These are phyloP conservation scores for Globisporangium camurandrum DNA, from an alignment of 352 stramenopile species.

Conservation along the genomic window DNA sequence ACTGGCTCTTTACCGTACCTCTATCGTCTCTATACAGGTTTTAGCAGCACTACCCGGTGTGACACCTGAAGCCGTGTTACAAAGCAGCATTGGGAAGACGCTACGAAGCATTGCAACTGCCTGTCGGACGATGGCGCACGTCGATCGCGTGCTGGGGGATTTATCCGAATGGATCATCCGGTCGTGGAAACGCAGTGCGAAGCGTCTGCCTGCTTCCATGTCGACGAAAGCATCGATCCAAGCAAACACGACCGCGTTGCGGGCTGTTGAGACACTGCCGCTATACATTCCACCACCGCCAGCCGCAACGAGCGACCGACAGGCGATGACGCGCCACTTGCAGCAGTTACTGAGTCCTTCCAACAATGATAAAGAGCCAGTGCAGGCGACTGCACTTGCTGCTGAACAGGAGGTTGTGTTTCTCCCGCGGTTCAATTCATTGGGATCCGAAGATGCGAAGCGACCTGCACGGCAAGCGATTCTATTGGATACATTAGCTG, in stretches of 20 bases:
- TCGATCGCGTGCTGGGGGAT: constrained; percentile 39
- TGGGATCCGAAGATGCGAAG: constrained; percentile 49
- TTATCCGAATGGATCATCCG: constrained; percentile 54
- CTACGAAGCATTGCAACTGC: constrained; percentile 36
- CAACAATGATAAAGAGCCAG: too few relatives aligned
- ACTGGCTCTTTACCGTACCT: too few relatives aligned
- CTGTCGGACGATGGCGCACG: constrained; percentile 24
- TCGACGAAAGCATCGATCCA: constrained; percentile 35
- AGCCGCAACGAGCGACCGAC: constrained; percentile 11
- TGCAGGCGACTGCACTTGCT: too few relatives aligned
- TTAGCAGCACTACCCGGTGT: constrained; percentile 46
- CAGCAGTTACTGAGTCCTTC: constrained; percentile 13
- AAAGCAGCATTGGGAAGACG: constrained; percentile 51
- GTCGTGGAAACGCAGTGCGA: constrained; percentile 42
- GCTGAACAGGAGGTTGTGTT: constrained; percentile 34
- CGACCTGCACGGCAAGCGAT: constrained; percentile 43
- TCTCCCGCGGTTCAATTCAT: constrained; percentile 51
- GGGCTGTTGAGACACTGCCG: constrained; percentile 18
- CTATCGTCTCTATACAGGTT: too few relatives aligned
- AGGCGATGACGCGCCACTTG: constrained; percentile 16
- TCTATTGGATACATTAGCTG: constrained; percentile 45
- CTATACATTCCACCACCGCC: constrained; percentile 20
- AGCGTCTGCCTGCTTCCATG: constrained; percentile 29
- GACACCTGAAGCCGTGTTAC: constrained; percentile 37
- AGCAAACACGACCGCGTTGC: constrained; percentile 32